Evolutionary conservation across 495 filamentous ascomycete species (phyloP).

Genomic region (Neohortaea acidophila): DNA sequence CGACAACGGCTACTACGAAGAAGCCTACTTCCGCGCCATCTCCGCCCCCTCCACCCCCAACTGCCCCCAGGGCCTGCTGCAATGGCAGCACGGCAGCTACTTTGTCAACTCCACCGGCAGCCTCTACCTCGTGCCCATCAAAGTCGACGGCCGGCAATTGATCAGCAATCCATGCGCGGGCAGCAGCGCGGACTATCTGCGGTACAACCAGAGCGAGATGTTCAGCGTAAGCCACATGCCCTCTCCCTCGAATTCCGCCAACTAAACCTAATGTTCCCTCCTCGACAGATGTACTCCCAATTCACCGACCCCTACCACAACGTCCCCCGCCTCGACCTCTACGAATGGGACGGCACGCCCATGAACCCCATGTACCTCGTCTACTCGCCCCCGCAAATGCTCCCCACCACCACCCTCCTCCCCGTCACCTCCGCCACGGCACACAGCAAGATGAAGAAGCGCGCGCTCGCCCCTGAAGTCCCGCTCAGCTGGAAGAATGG

Average conservation of each 20-base stretch:
- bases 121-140: slow-evolving; percentile 46
- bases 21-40: slow-evolving; percentile 57
- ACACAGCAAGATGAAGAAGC: slow-evolving; percentile 23
- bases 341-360: slow-evolving; percentile 47
- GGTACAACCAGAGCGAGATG: slow-evolving; percentile 53
- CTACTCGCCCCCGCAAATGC: slow-evolving; percentile 56
- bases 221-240: slow-evolving; percentile 37
- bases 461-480: slow-evolving; percentile 16
- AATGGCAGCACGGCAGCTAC: slow-evolving; percentile 64
- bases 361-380: slow-evolving; percentile 62
- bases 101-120: slow-evolving; percentile 40
- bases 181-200: slow-evolving; percentile 39
- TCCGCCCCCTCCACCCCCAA: slow-evolving; percentile 50
- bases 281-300: slow-evolving; percentile 44
- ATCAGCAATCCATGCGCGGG: slow-evolving; percentile 50
- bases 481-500: slow-evolving; percentile 31
- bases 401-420: slow-evolving; percentile 55
- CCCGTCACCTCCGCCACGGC: slow-evolving; percentile 19
- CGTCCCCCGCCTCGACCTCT: slow-evolving; percentile 50
- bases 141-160: slow-evolving; percentile 57
- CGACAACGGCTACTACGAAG: slow-evolving; percentile 54
- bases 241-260: background rate
- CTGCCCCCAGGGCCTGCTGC: slow-evolving; percentile 56
- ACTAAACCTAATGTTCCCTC: background rate
- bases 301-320: slow-evolving; percentile 46